Evolutionary conservation across 2,329 filamentous ascomycete species (phyloP).

Genomic region (Sordariomycetes sp.): DNA sequence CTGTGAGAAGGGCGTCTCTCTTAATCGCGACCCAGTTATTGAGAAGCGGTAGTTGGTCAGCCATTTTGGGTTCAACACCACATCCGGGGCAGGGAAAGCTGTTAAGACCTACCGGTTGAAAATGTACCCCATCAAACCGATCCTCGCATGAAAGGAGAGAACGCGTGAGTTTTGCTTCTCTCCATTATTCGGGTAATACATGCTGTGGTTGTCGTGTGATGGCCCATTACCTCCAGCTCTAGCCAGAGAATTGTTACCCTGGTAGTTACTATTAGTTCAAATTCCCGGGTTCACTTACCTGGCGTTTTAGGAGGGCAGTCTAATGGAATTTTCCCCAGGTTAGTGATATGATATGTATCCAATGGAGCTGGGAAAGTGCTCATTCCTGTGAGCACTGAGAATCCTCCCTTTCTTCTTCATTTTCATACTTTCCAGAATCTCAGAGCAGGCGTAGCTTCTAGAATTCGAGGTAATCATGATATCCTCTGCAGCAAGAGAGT

Average conservation of each 20-base stretch:
- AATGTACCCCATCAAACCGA: constrained; percentile 17
- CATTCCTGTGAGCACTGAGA: constrained; percentile 28
- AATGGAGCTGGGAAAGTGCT: constrained; percentile 8
- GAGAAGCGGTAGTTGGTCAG: background rate
- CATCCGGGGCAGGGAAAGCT: background rate
- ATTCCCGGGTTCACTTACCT: constrained; percentile 7
- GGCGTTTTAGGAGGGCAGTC: constrained; percentile 19
- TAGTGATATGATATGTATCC: background rate
- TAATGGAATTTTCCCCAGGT: background rate
- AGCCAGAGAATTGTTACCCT: background rate
- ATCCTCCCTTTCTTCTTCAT: constrained; percentile 20
- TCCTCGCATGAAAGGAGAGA: constrained; percentile 17
- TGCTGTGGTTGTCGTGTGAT: constrained; percentile 11
- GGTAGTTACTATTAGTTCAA: background rate
- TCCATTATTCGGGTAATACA: constrained; percentile 12
- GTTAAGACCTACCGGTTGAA: constrained; percentile 13
- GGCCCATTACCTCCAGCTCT: constrained; percentile 19
- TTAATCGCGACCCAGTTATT: constrained; percentile 20
- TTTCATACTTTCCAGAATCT: constrained; percentile 22
- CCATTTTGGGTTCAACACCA: background rate
- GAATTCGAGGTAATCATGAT: constrained; percentile 31
- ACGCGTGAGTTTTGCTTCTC: constrained; percentile 13
- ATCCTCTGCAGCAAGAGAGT: constrained; percentile 17
- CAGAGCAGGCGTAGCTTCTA: constrained; percentile 27
- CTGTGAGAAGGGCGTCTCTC: constrained; percentile 15